Base-by-base conservation (phyloP, 306 rosid genomes). In the Prinsepia uniflora region DNA sequence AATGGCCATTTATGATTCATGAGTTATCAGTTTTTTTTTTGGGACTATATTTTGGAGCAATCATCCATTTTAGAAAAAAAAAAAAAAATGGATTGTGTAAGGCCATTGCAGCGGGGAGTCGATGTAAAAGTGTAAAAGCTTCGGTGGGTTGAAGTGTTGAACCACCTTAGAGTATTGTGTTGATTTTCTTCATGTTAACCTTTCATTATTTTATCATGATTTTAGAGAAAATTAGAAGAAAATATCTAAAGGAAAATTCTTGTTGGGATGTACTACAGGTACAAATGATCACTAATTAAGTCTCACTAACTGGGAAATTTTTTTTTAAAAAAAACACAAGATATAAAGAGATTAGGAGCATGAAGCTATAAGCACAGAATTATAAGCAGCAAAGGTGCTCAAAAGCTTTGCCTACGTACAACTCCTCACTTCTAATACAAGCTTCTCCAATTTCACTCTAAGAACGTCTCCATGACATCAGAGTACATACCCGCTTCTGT, bases 381-480 rank as follows among this genome's bases (percentile, higher is more conserved):
- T 66, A 54, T 30, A n/a, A 50, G 70, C 60, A 56, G 76, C 74
- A 79, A 80, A 72, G 83, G 63, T 81, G 75, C 83, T 71, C 72
- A 81, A 77, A 66, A 84, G 74, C 79, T 84, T 75, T 79, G 71
- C 93, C 96, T 82, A 85, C 73, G 46, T 89, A 85, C 90, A 75
- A 75, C 85, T 81, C 74, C 59, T 34, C 49, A 57, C 81, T 22
- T 53, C 74, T 65, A 61, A 18, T 60, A 74, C 69, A 63, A 65
- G 7, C 40, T 53, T 46, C 50, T 15, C 67, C 59, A 19, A 30
- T 77, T 84, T 92, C 83, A 92, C 87, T 95, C 96, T 84, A 95
- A 76, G 86, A 80, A 95, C 41, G 88, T 84, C 75, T 89, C 96
- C 99, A 95, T 95, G 50, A 89, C 92, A 82, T 89, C 97, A 10